Evolutionary conservation across 2,329 filamentous ascomycete species (phyloP), one percentile per base, ranked within the genome.

Genomic region (Alternaria sp.): DNA sequence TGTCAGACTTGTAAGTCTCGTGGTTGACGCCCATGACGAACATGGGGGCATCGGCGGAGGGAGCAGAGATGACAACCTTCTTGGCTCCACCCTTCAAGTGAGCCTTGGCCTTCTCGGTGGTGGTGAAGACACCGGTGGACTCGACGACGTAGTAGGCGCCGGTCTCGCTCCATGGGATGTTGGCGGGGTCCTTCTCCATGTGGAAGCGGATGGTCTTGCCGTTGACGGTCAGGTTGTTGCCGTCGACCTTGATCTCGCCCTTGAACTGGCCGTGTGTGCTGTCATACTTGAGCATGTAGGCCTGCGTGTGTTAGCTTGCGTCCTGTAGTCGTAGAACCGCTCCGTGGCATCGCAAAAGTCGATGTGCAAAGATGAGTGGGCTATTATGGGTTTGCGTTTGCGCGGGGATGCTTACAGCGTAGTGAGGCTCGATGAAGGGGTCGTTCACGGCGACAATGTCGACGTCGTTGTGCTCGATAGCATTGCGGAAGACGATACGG

Each of bases 271-370:
- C 96, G 89, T 99, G 96, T 83, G 92, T 93, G 78, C 92, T 93
- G 88, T 99, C 96, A 84, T 98, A 98, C 89, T 97, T 96, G 86
- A 99, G 91, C 96, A 98, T 98, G 90, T 98, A 98, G 82, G 92
- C 93, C 93, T 97, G 70, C 40, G 47, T n/a, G 15, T 15, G 76
- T 82, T 66, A 82, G 80, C 67, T 49, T 54, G 45, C 50, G 25
- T 23, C 32, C 6, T 23, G 47, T 19, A 32, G 7, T 13, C 9
- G 19, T 30, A 7, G 25, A 23, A 21, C 12, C 15, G 15, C 17
- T 26, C 3, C 28, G 36, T 30, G 36, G 57, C 30, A 11, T 54
- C 45, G 49, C 28, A 51, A 51, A 19, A 13, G 21, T 12, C 19
- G 12, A 12, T 51, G 28, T 51, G 26, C 12, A 28, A 13, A 45